Base-by-base conservation (phyloP, 495 filamentous ascomycete species). In the Annulohypoxylon moriforme region DNA sequence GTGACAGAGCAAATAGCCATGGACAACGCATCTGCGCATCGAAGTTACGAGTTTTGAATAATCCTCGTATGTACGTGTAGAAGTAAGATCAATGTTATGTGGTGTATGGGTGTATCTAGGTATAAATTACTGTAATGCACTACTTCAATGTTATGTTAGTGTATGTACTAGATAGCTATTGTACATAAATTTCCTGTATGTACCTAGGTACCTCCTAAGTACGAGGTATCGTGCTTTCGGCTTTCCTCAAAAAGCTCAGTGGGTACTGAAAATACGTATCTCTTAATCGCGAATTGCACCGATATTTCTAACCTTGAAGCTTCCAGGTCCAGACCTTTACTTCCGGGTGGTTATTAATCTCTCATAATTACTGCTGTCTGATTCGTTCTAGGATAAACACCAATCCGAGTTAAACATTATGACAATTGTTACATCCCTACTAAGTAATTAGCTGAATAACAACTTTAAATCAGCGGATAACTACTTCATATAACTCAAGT, bases 1-100 rank as follows among this genome's bases (percentile, higher is more conserved):
- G 46, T 55, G 34, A 56, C 57, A 68, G 49, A 25, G 36, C 49
- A 68, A 53, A 14, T 47, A 16, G n/a, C 14, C 20, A 59, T 60
- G 29, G 64, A 67, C 40, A 44, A 44, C 53, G 33, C 36, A 40
- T 40, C 33, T 8, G 33, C 33, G 33, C 33, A 36, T 50, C 53
- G 20, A 68, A 27, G 47, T 29, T 52, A 14, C 14, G 24, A 27
- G 20, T 9, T 52, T 20, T 22, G 20, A n/a, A 22, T 47, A 47
- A 47, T 47, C 6, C n/a, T n/a, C n/a, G n/a, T 20, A 20, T n/a
- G 2, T 20, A 24, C 20, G 6, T 47, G 22, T 9, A 20, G 20
- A 20, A 47, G n/a, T 47, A 47, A n/a, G n/a, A n/a, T n/a, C 16
- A 11, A 10, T 11, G 7, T 11, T 11, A 11, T 14, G 38, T 42